These are phyloP conservation scores for Aspergillus sp. DNA, from an alignment of 2,329 filamentous ascomycete species.

Conservation along the genomic window DNA sequence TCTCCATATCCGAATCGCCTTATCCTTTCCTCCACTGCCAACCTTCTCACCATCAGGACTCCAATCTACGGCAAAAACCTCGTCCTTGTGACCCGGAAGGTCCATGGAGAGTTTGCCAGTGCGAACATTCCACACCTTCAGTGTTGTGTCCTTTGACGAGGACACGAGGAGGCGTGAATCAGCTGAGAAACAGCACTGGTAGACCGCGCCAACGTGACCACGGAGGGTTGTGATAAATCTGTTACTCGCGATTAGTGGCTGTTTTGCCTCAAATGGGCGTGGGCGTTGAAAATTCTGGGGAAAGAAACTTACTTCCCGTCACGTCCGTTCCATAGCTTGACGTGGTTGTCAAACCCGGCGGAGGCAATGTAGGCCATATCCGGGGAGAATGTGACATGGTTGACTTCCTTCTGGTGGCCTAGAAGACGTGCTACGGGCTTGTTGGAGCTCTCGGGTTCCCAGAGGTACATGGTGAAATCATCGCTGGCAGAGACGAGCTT, in stretches of 20 bases:
- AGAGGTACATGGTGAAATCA: conserved; percentile 95
- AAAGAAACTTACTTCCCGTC: conserved; percentile 55
- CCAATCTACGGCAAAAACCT: conserved; percentile 95
- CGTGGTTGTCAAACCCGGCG: conserved; percentile 89
- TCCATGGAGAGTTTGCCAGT: conserved; percentile 80
- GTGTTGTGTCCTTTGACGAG: conserved; percentile 84
- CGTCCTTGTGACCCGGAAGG: conserved; percentile 85
- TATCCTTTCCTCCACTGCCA: conserved; percentile 90
- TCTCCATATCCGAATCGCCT: conserved; percentile 66
- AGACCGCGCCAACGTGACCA: conserved; percentile 88
- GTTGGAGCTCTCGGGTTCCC: conserved; percentile 75
- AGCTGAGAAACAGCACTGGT: conserved; percentile 88
- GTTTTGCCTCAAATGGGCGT: too few species aligned
- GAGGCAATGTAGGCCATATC: conserved; percentile 86
- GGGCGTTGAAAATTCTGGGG: background rate
- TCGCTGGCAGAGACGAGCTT: conserved; percentile 87
- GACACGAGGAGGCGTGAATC: conserved; percentile 89
- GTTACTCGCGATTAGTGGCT: background rate
- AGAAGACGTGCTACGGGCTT: conserved; percentile 86
- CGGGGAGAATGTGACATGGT: conserved; percentile 91
- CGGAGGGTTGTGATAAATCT: conserved; percentile 84
- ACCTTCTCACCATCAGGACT: conserved; percentile 86
- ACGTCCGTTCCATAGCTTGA: conserved; percentile 83
- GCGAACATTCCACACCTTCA: conserved; percentile 92
- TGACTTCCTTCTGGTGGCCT: conserved; percentile 97